A percentile compares a stretch with the other conserved stretches of the same genome.
phyloP scores from a whole-genome alignment of 2,329 filamentous ascomycete species.

The Graphium sp. region DNA sequence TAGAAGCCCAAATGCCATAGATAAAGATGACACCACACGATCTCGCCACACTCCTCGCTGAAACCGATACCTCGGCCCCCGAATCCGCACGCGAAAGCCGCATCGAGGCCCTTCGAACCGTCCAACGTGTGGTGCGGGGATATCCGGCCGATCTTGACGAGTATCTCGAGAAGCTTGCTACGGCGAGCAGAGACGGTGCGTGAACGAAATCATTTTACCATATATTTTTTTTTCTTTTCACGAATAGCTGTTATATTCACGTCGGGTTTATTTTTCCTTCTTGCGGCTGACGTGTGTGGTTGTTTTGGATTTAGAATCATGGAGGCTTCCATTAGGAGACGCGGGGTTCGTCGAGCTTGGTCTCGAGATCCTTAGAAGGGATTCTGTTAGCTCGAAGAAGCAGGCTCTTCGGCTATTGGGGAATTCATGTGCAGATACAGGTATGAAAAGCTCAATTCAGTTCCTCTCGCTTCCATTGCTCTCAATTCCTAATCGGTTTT shows the following conservation, averaged over 20 bases:
- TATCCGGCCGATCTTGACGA: conserved; percentile 23
- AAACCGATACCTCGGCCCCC: no score
- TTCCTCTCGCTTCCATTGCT: background rate
- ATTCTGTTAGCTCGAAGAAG: conserved; percentile 17
- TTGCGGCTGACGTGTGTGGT: background rate
- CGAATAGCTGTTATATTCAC: background rate
- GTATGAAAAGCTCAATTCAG: conserved; percentile 12
- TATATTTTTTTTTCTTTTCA: background rate
- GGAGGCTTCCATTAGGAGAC: conserved; percentile 38
- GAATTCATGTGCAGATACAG: conserved; percentile 46
- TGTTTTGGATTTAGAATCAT: conserved; percentile 22
- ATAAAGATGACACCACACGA: no score
- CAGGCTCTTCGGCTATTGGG: conserved; percentile 41
- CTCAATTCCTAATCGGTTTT: conserved; percentile 2
- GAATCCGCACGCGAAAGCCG: no score
- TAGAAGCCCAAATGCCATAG: no score
- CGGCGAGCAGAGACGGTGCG: conserved; percentile 38
- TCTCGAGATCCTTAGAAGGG: conserved; percentile 24
- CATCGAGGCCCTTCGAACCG: no score
- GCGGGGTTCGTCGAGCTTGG: conserved; percentile 42
- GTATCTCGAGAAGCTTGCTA: conserved; percentile 33
- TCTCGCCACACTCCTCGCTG: no score
- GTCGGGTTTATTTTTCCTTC: conserved; percentile 4
- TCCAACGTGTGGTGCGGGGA: no score
- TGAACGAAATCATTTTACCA: conserved; percentile 2